A percentile compares a stretch with the other conserved stretches of the same genome.
These are phyloP conservation scores for Fusarium xyrophilum DNA, from an alignment of 2,329 filamentous ascomycete species.

Conservation along the genomic window DNA sequence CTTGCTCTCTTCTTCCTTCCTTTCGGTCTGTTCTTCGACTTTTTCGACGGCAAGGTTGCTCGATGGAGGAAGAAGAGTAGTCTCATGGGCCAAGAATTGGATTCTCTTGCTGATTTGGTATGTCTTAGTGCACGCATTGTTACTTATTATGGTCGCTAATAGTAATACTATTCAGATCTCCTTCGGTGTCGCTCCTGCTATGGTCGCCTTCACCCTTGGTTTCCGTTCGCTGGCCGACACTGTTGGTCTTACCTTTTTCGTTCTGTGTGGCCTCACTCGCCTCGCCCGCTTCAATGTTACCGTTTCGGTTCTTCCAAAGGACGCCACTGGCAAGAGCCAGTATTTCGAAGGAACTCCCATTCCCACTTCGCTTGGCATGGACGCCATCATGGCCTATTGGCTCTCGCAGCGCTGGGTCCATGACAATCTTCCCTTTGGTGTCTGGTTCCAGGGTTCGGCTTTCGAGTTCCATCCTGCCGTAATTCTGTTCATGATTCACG, in stretches of 20 bases:
- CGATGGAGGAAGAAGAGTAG: slow-evolving; percentile 97
- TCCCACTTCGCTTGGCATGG: slow-evolving; percentile 84
- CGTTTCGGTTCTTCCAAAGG: slow-evolving; percentile 86
- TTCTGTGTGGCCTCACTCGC: slow-evolving; percentile 90
- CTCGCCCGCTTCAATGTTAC: slow-evolving; percentile 98
- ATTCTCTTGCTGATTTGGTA: slow-evolving; percentile 95
- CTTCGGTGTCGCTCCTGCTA: slow-evolving; percentile 90
- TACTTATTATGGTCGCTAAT: slow-evolving; percentile 11
- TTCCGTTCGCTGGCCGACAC: slow-evolving; percentile 86
- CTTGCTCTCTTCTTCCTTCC: slow-evolving; percentile 86
- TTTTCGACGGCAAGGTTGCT: slow-evolving; percentile 96
- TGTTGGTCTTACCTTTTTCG: slow-evolving; percentile 81
- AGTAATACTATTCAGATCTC: slow-evolving; percentile 70
- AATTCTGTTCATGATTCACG: slow-evolving; percentile 83
- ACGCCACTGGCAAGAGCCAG: slow-evolving; percentile 85
- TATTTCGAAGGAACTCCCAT: slow-evolving; percentile 99
- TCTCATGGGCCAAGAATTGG: slow-evolving; percentile 96
- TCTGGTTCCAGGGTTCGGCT: slow-evolving; percentile 68
- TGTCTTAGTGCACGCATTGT: slow-evolving; percentile 37
- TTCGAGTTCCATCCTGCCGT: slow-evolving; percentile 87
- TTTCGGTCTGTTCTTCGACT: slow-evolving; percentile 95
- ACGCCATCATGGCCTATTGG: slow-evolving; percentile 88
- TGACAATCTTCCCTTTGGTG: slow-evolving; percentile 78
- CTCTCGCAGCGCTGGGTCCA: slow-evolving; percentile 80
- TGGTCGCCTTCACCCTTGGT: slow-evolving; percentile 86